A percentile compares a stretch with the other conserved stretches of the same genome.
Conservation (phyloP, 345 rosid genomes). For the Diplotaxis tenuifolia region DNA sequence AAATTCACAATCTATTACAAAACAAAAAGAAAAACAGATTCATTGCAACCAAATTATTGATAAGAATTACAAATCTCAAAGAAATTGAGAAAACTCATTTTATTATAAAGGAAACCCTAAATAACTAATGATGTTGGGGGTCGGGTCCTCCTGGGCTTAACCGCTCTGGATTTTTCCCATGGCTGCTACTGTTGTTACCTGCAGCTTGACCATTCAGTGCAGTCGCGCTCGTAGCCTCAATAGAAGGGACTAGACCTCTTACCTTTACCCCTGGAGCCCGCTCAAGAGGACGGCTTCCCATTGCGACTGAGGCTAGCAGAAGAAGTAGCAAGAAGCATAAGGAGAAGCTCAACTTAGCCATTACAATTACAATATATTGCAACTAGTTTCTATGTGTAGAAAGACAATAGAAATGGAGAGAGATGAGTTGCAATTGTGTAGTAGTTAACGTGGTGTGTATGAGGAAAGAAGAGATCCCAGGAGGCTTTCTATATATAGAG, state of each 20-base stretch:
- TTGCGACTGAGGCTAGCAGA: constrained; percentile 18
- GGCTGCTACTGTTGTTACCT: constrained; percentile 4
- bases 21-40: constrained; percentile 7
- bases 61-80: constrained; percentile 27
- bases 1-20: background rate
- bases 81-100: constrained; percentile 23
- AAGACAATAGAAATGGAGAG: background rate
- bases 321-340: constrained; percentile 31
- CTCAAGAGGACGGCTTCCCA: constrained; percentile 32
- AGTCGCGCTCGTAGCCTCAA: constrained; percentile 10
- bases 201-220: constrained; percentile 13
- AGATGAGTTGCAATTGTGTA: constrained; percentile 1
- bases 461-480: constrained; percentile 33
- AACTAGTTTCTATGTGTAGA: background rate
- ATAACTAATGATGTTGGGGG: constrained; percentile 45
- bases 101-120: constrained; percentile 24
- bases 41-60: constrained; percentile 24
- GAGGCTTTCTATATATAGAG: constrained; percentile 35
- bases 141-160: constrained; percentile 53
- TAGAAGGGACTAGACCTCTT: constrained; percentile 22
- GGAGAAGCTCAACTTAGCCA: constrained; percentile 31
- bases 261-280: constrained; percentile 18
- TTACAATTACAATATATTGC: background rate
- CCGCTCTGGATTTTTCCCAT: constrained; percentile 30
- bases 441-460: constrained; percentile 14